A percentile compares a stretch with the other conserved stretches of the same genome.
Conservation (phyloP, 192 early-diverging fungal genomes). For the Mortierella antarctica region DNA sequence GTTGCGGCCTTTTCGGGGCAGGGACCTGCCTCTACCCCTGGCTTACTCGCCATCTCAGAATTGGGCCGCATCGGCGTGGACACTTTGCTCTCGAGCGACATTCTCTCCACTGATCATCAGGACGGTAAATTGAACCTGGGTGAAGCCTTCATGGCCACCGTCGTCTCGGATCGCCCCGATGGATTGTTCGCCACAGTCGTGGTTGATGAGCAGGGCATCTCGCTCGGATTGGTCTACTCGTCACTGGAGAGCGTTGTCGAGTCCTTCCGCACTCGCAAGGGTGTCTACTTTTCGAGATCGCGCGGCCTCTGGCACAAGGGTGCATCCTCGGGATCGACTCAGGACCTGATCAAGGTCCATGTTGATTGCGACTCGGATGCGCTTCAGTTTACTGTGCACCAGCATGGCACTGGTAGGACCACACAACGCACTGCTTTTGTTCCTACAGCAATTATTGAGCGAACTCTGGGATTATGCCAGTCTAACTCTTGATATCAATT, state of each 20-base stretch:
- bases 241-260: conserved; percentile 84
- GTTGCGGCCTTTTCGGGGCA: conserved; percentile 35
- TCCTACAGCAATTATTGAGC: neutral
- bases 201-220: conserved; percentile 88
- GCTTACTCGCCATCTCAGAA: conserved; percentile 41
- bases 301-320: conserved; percentile 98
- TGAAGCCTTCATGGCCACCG: conserved; percentile 64
- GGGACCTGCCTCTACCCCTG: conserved; percentile 22
- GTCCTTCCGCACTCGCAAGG: conserved; percentile 77
- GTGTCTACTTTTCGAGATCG: conserved; percentile 92
- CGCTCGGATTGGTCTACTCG: conserved; percentile 95
- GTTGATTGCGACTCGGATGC: conserved; percentile 94
- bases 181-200: conserved; percentile 93
- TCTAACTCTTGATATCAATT: neutral
- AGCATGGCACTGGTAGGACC: conserved; percentile 78
- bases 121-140: conserved; percentile 63
- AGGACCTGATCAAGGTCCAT: conserved; percentile 80
- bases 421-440: neutral
- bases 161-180: conserved; percentile 88
- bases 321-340: conserved; percentile 93
- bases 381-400: conserved; percentile 87
- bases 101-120: conserved; percentile 50
- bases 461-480: neutral
- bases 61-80: conserved; percentile 51
- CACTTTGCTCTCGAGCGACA: conserved; percentile 30